Evolutionary conservation across 2,329 filamentous ascomycete genomes (phyloP).

Genomic region (Xylariaceae sp.): DNA sequence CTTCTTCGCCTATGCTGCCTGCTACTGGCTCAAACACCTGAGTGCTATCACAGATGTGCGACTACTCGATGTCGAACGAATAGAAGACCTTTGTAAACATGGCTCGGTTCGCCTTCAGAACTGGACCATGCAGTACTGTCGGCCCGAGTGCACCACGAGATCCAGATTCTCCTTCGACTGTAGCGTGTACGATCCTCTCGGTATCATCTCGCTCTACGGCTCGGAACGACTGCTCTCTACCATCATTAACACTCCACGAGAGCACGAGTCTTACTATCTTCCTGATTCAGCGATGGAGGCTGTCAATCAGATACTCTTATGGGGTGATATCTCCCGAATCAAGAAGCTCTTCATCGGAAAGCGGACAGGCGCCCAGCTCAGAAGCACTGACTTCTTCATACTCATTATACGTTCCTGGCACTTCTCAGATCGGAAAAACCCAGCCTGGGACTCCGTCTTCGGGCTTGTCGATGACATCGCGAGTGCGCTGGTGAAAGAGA

Average conservation of each 20-base stretch:
- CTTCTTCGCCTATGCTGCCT: slow-evolving; percentile 32
- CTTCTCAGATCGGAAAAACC: background rate
- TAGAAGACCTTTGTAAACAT: slow-evolving; percentile 19
- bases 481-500: slow-evolving; percentile 18
- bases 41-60: slow-evolving; percentile 9
- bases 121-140: slow-evolving; percentile 29
- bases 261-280: slow-evolving; percentile 8
- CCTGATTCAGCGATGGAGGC: slow-evolving; percentile 12
- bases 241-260: slow-evolving; percentile 6
- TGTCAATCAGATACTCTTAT: slow-evolving; percentile 23
- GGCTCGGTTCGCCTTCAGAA: slow-evolving; percentile 26
- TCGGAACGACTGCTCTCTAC: slow-evolving; percentile 26
- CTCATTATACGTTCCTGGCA: slow-evolving; percentile 6
- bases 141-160: slow-evolving; percentile 25
- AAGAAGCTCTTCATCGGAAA: slow-evolving; percentile 12
- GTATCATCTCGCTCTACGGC: slow-evolving; percentile 30
- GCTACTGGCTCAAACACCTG: slow-evolving; percentile 31
- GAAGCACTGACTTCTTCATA: slow-evolving; percentile 10
- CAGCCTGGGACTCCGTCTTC: slow-evolving; percentile 6
- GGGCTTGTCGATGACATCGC: slow-evolving; percentile 14
- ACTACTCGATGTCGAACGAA: slow-evolving; percentile 3
- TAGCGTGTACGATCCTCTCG: slow-evolving; percentile 30
- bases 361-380: slow-evolving; percentile 15
- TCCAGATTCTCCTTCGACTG: slow-evolving; percentile 27
- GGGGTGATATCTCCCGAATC: slow-evolving; percentile 23